These are phyloP conservation scores for Scedosporium apiospermum DNA, from an alignment of 2,329 filamentous ascomycete genomes.

Conservation along the genomic window DNA sequence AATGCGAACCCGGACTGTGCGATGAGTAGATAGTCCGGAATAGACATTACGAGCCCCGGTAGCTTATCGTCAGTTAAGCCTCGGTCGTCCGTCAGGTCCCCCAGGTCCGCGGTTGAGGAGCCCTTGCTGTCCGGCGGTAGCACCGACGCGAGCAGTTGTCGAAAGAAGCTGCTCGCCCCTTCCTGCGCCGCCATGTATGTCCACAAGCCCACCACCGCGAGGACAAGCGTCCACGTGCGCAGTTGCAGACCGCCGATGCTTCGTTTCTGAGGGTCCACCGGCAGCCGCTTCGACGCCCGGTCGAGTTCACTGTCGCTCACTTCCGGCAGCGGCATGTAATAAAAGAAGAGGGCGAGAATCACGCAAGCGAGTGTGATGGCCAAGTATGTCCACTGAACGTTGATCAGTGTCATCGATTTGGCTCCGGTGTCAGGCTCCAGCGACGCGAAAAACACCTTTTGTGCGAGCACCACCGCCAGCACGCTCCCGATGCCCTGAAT, in stretches of 20 bases:
- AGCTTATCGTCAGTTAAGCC: constrained; percentile 23
- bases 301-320: constrained; percentile 47
- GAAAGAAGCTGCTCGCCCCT: constrained; percentile 51
- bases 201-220: constrained; percentile 70
- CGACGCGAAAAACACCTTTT: constrained; percentile 58
- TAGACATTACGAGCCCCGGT: constrained; percentile 39
- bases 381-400: constrained; percentile 81
- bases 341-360: constrained; percentile 58
- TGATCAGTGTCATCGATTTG: constrained; percentile 45
- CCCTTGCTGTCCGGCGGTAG: constrained; percentile 19
- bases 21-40: constrained; percentile 59
- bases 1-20: constrained; percentile 65
- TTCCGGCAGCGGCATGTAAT: constrained; percentile 57
- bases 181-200: constrained; percentile 70
- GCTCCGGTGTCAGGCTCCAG: not conserved
- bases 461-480: constrained; percentile 61
- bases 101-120: constrained; percentile 20
- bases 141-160: constrained; percentile 35
- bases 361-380: constrained; percentile 68
- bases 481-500: constrained; percentile 69
- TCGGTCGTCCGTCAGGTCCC: constrained; percentile 29
- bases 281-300: constrained; percentile 34
- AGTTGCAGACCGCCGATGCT: constrained; percentile 41
- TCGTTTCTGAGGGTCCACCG: constrained; percentile 39
- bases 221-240: constrained; percentile 48